Percentiles rank a stretch among this genome's conserved stretches.
Evolutionary conservation across 2,329 filamentous ascomycete genomes (phyloP).

Genomic region (Aspergillus tamarii): DNA sequence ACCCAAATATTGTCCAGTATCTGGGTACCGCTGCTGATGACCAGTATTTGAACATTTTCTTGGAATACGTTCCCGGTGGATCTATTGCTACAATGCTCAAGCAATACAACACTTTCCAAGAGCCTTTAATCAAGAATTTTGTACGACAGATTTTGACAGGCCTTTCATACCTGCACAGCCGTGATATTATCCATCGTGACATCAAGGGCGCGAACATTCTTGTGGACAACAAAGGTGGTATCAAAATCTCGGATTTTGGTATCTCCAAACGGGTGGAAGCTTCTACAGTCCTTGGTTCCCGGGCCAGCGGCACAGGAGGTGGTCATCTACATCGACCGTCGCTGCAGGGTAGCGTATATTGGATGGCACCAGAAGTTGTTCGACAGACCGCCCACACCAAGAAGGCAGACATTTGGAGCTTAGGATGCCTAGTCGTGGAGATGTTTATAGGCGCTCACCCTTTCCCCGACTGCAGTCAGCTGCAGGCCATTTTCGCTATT

Average conservation of each 20-base stretch:
- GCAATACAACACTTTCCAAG: conserved; percentile 92
- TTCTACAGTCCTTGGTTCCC: conserved; percentile 70
- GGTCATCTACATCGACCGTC: conserved; percentile 64
- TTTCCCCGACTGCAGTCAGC: conserved; percentile 93
- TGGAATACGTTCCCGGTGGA: conserved; percentile 96
- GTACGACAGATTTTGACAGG: conserved; percentile 93
- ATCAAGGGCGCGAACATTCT: conserved; percentile 99
- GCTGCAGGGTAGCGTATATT: conserved; percentile 95
- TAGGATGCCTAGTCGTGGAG: conserved; percentile 95
- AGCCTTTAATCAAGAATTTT: conserved; percentile 93
- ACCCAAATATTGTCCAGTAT: conserved; percentile 97
- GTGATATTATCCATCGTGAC: conserved; percentile 96
- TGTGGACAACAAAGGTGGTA: conserved; percentile 97
- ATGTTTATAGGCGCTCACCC: conserved; percentile 98
- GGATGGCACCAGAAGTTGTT: conserved; percentile 99
- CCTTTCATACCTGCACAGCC: conserved; percentile 87
- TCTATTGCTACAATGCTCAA: conserved; percentile 98
- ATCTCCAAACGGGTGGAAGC: conserved; percentile 98
- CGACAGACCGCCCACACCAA: conserved; percentile 97
- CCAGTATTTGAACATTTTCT: conserved; percentile 96
- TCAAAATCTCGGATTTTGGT: conserved; percentile 99
- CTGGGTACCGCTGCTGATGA: conserved; percentile 91
- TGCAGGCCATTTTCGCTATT: conserved; percentile 99
- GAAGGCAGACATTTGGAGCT: conserved; percentile 98
- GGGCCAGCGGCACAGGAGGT: conserved; percentile 41